Evolutionary conservation across 1,284 basidiomycete species (phyloP).

Genomic region (Ceratobasidium sp.): DNA sequence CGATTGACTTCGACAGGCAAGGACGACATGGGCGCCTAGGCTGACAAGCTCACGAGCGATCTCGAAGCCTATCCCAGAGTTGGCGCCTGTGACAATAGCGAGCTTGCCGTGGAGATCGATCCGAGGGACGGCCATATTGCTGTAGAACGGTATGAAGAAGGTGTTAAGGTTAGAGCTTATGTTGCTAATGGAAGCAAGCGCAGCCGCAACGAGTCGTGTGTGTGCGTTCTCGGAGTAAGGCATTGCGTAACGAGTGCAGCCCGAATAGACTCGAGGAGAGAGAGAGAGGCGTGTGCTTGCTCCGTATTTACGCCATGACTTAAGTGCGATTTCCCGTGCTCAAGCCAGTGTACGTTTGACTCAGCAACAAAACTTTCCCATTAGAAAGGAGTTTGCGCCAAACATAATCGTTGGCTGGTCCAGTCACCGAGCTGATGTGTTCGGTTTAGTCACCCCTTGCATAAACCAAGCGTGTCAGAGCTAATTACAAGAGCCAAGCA

Average conservation of each 20-base stretch:
- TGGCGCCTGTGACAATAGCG: conserved; percentile 41
- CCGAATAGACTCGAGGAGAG: no score
- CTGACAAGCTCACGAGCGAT: conserved; percentile 31
- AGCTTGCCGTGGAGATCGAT: conserved; percentile 42
- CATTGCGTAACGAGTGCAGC: background rate
- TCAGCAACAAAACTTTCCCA: no score
- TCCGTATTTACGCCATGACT: no score
- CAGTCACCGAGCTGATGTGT: no score
- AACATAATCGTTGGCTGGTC: no score
- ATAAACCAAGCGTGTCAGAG: no score
- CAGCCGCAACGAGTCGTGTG: background rate
- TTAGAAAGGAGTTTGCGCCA: no score
- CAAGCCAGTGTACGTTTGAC: no score
- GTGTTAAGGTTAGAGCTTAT: conserved; percentile 1
- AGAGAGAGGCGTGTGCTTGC: no score
- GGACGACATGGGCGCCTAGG: conserved; percentile 39
- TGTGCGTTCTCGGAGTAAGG: background rate
- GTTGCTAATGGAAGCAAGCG: background rate
- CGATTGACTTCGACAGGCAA: conserved; percentile 29
- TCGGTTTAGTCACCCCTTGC: no score
- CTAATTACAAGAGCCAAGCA: no score
- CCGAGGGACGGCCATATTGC: conserved; percentile 17
- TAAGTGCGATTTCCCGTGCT: no score
- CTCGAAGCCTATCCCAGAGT: conserved; percentile 41
- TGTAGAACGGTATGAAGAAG: conserved; percentile 29